A percentile compares a stretch with the other conserved stretches of the same genome.
Evolutionary conservation across 2,329 filamentous ascomycete species (phyloP).

Genomic region (Cladosporium sp.): DNA sequence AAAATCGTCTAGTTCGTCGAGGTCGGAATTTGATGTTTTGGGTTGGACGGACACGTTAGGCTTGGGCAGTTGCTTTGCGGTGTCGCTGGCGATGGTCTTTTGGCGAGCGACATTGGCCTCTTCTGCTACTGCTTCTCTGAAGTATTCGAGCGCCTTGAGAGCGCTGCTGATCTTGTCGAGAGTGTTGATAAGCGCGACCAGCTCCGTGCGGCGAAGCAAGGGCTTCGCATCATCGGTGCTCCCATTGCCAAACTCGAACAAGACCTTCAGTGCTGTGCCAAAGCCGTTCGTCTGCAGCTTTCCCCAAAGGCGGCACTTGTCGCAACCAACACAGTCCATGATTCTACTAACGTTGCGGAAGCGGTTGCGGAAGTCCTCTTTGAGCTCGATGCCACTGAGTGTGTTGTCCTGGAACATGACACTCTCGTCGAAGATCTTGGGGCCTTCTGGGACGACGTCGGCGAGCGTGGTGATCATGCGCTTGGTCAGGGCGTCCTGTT

Average conservation of each 20-base stretch:
- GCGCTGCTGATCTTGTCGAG: conserved; percentile 84
- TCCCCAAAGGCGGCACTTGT: conserved; percentile 97
- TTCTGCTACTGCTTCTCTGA: conserved; percentile 56
- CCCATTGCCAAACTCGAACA: conserved; percentile 85
- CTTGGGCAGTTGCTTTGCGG: conserved; percentile 32
- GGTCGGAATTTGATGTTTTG: conserved; percentile 23
- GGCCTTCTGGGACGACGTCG: conserved; percentile 63
- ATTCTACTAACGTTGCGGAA: conserved; percentile 95
- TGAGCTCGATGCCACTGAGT: conserved; percentile 64
- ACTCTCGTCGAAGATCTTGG: conserved; percentile 87
- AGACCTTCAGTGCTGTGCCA: conserved; percentile 88
- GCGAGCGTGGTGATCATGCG: conserved; percentile 78
- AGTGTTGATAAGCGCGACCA: conserved; percentile 94
- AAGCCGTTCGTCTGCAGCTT: conserved; percentile 95
- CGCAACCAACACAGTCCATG: conserved; percentile 98
- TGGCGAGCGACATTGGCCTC: conserved; percentile 19
- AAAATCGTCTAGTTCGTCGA: conserved; percentile 32
- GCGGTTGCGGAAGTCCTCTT: conserved; percentile 95
- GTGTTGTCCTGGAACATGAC: conserved; percentile 77
- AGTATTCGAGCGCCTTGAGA: conserved; percentile 71
- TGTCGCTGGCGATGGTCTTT: conserved; percentile 24
- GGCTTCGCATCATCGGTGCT: conserved; percentile 61
- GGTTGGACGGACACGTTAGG: conserved; percentile 5
- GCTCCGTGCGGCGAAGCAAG: conserved; percentile 78
- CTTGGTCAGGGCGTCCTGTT: conserved; percentile 77